Conservation (phyloP, 441 rosid species). For the Adansonia gregorii region DNA sequence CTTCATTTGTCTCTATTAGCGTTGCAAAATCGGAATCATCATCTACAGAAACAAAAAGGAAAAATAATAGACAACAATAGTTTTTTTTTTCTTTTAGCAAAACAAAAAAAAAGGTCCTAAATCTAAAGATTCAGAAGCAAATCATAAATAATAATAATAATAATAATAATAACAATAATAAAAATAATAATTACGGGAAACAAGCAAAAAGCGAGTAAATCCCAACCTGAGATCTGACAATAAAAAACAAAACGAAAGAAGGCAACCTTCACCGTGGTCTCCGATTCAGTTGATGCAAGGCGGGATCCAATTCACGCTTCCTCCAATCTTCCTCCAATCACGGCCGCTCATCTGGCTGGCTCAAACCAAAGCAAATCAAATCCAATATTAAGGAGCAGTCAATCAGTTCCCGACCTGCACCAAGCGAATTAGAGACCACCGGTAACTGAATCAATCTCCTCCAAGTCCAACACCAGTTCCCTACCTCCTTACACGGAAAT, state of each 20-base stretch:
- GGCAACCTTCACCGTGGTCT: slow-evolving; percentile 65
- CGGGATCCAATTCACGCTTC: slow-evolving; percentile 76
- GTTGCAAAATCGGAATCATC: not conserved
- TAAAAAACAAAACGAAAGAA: slow-evolving; percentile 23
- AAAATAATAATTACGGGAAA: not conserved
- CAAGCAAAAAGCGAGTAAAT: not conserved
- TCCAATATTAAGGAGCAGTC: slow-evolving; percentile 23
- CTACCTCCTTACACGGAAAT: not conserved
- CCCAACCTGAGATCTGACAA: slow-evolving; percentile 48
- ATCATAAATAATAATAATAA: not conserved
- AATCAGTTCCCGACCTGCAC: slow-evolving; percentile 99
- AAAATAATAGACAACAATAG: not conserved
- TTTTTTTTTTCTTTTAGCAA: not conserved
- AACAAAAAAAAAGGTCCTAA: not conserved
- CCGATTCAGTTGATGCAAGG: slow-evolving; percentile 99
- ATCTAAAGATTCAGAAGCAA: slow-evolving; percentile 13
- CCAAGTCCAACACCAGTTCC: not conserved
- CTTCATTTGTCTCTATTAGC: not conserved
- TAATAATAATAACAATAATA: not conserved
- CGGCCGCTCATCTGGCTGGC: slow-evolving; percentile 25
- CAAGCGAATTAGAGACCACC: slow-evolving; percentile 99
- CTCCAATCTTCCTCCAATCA: slow-evolving; percentile 44
- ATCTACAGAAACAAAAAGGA: not conserved
- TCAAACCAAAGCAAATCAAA: not conserved
- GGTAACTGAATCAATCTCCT: slow-evolving; percentile 41